These are phyloP conservation scores for Primulina huaijiensis DNA, from an alignment of 257 asterid species.

Conservation along the genomic window DNA sequence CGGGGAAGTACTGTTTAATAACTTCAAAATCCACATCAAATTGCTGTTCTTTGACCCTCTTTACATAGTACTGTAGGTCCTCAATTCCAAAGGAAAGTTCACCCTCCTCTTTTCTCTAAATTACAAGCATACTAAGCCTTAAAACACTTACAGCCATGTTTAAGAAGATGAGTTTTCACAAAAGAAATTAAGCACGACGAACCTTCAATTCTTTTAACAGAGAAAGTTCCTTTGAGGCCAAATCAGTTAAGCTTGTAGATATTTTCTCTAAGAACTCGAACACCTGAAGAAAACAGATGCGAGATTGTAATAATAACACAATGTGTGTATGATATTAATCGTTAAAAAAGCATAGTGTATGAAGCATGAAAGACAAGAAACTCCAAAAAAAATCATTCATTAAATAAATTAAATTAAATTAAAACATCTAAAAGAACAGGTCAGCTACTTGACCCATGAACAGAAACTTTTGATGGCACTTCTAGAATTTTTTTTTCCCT, in stretches of 20 bases:
- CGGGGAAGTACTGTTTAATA: constrained; percentile 79
- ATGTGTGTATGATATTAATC: background rate
- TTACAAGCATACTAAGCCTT: constrained; percentile 26
- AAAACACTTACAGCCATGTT: constrained; percentile 17
- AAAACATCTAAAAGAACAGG: background rate
- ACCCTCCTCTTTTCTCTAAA: constrained; percentile 83
- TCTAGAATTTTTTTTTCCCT: background rate
- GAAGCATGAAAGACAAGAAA: constrained; percentile 13
- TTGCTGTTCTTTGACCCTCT: constrained; percentile 63
- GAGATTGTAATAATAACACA: constrained; percentile 14
- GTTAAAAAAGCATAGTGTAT: constrained; percentile 6
- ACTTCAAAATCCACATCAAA: constrained; percentile 71
- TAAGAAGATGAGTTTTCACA: constrained; percentile 14
- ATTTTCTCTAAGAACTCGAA: constrained; percentile 81
- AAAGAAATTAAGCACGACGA: constrained; percentile 24
- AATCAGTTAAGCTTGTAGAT: constrained; percentile 71
- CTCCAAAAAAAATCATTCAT: background rate
- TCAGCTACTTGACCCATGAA: background rate
- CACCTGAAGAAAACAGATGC: constrained; percentile 47
- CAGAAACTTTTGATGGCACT: background rate
- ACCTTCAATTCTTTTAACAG: constrained; percentile 83
- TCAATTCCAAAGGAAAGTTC: constrained; percentile 72
- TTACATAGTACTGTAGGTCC: constrained; percentile 76
- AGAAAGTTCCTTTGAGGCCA: constrained; percentile 74
- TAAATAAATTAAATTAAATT: background rate